Conservation (phyloP, 1,284 basidiomycete species). For the Trichosporon sp. region DNA sequence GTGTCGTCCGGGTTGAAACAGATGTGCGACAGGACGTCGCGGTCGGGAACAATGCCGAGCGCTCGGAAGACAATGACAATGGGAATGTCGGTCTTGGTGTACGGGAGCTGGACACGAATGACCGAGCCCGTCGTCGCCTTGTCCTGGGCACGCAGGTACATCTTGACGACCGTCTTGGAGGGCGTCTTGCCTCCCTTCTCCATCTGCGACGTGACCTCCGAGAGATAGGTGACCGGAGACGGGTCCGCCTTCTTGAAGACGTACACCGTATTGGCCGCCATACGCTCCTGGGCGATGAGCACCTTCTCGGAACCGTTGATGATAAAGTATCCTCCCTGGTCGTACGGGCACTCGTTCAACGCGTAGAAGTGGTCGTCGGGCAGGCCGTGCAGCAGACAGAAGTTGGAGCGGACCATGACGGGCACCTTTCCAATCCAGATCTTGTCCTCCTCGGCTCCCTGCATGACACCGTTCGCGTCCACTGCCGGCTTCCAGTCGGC, state of each 20-base stretch:
- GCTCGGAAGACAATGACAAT: conserved; percentile 99
- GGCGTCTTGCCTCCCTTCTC: conserved; percentile 99
- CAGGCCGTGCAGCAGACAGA: conserved; percentile 82
- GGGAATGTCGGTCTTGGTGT: conserved; percentile 97
- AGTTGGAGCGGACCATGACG: conserved; percentile 94
- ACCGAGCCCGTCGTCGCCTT: conserved; percentile 65
- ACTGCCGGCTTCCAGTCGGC: conserved; percentile 66
- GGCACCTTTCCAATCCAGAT: conserved; percentile 98
- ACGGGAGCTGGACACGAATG: conserved; percentile 95
- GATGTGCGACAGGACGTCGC: conserved; percentile 96
- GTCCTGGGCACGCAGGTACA: conserved; percentile 70
- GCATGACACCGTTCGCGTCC: conserved; percentile 61
- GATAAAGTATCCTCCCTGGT: conserved; percentile 96
- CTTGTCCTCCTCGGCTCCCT: conserved; percentile 66
- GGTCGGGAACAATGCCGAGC: conserved; percentile 94
- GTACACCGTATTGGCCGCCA: conserved; percentile 99
- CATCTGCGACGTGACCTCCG: conserved; percentile 95
- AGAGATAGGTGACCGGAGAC: conserved; percentile 90
- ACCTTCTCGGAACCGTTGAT: conserved; percentile 99
- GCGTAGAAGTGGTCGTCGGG: conserved; percentile 78
- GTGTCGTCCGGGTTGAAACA: conserved; percentile 96
- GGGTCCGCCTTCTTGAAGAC: conserved; percentile 98
- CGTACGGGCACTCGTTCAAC: conserved; percentile 95
- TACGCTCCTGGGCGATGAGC: conserved; percentile 96
- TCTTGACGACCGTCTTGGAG: conserved; percentile 96